Percentiles rank a stretch among this genome's conserved stretches.
Evolutionary conservation across 306 rosid species (phyloP).

Genomic region (Vigna reflexopilosa): DNA sequence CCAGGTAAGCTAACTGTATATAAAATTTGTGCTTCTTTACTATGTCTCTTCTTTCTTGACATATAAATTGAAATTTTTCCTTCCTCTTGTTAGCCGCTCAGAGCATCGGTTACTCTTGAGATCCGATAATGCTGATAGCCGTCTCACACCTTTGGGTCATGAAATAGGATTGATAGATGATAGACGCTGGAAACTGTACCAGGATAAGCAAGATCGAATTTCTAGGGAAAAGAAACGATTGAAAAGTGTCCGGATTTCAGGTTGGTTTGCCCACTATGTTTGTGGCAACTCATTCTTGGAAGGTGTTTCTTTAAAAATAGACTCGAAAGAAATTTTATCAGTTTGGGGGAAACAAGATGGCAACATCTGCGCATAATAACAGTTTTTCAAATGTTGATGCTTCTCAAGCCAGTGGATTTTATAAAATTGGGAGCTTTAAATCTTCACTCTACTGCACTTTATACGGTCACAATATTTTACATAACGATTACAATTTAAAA

Average conservation of each 20-base stretch:
- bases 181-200: conserved; percentile 90
- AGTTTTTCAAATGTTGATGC: background rate
- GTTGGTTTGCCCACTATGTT: conserved; percentile 48
- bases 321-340: conserved; percentile 31
- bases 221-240: conserved; percentile 89
- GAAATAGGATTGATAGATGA: conserved; percentile 95
- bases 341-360: conserved; percentile 10
- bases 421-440: background rate
- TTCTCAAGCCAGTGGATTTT: conserved; percentile 1
- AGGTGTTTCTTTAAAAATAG: conserved; percentile 24
- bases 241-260: conserved; percentile 82
- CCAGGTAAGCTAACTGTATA: conserved; percentile 43
- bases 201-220: conserved; percentile 83
- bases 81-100: conserved; percentile 75
- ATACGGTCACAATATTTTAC: background rate
- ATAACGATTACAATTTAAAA: conserved; percentile 7
- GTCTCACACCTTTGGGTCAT: conserved; percentile 89
- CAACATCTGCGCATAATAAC: background rate
- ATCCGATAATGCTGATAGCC: conserved; percentile 97
- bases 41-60: conserved; percentile 21
- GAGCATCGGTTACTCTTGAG: conserved; percentile 96
- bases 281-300: conserved; percentile 25
- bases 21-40: conserved; percentile 23
- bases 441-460: conserved; percentile 5
- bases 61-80: conserved; percentile 5